Evolutionary conservation across 1,139 yeast species (phyloP), one percentile per base, ranked within the genome.

Genomic region (Chernovozyma aurita): DNA sequence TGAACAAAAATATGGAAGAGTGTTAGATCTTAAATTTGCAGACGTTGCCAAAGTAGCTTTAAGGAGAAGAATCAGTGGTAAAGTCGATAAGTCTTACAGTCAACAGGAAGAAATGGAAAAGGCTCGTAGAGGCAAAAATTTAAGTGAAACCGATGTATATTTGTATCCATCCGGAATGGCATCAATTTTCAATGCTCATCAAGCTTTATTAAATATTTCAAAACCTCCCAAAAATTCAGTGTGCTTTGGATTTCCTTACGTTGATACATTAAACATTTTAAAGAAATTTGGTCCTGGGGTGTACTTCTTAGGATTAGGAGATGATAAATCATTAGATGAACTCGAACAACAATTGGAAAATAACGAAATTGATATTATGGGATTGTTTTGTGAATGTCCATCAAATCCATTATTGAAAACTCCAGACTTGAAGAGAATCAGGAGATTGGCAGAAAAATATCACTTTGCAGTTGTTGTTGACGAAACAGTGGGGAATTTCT

Each of bases 131-230:
- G 68, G 70, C 35, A 50, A 52, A 35, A 45, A 53, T 42, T 53
- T 74, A 34, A 51, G 67, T 29, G 79, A 73, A 42, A 64, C 74
- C 35, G 95, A 90, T 52, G 95, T 92, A 1, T 88, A 76, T 52
- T 66, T 94, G 38, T 88, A 73, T 51, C 95, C 97, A 11, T 71
- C 90, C 2, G 98, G 98, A 13, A 92, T 92, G 97, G 84, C 96
- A 2, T 70, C 95, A 1, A 85, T 92, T 31, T 92, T 84, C 63
- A 75, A 77, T 40, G 86, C 96, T 1, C 96, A 90, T 53, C 75
- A 83, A 43, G 72, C 85, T 2, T 55, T 81, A 18, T 60, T 87
- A 43, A 59, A 66, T 13, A 43, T 50, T 4, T 41, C 41, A 9
- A 18, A 15, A 13, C 49, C 57, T 1, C 66, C 68, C 28, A 69